These are phyloP conservation scores for Lactarius hengduanensis DNA, from an alignment of 768 basidiomycete species.

Conservation along the genomic window DNA sequence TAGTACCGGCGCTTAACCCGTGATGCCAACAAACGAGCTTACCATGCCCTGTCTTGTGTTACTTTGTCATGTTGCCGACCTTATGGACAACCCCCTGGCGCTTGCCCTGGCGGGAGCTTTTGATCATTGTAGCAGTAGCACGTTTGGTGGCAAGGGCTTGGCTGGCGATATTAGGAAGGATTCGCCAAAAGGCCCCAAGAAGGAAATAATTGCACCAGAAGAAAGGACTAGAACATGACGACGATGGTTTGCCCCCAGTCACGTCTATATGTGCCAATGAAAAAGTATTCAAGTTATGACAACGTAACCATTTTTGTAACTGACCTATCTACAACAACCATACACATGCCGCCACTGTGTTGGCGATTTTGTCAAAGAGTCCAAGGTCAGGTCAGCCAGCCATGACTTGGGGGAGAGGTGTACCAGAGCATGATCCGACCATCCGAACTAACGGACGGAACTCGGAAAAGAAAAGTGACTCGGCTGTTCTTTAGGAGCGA, in stretches of 20 bases:
- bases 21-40: not conserved
- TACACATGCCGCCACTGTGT: not conserved
- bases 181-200: not conserved
- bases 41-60: not conserved
- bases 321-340: not conserved
- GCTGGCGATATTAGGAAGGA: not conserved
- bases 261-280: not conserved
- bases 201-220: not conserved
- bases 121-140: not conserved
- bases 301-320: not conserved
- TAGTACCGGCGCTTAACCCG: not conserved
- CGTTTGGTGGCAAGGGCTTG: not conserved
- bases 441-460: not conserved
- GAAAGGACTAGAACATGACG: not conserved
- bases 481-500: not conserved
- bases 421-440: not conserved
- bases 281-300: no score
- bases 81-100: not conserved
- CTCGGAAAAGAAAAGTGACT: not conserved
- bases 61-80: not conserved
- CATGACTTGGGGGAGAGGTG: not conserved
- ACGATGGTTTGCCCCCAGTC: not conserved
- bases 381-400: not conserved
- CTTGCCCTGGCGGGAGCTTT: not conserved
- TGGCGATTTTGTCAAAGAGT: not conserved